Percentiles rank a stretch among this genome's conserved stretches.
phyloP scores from a whole-genome alignment of 768 basidiomycete species.

The Ramaria rubella region DNA sequence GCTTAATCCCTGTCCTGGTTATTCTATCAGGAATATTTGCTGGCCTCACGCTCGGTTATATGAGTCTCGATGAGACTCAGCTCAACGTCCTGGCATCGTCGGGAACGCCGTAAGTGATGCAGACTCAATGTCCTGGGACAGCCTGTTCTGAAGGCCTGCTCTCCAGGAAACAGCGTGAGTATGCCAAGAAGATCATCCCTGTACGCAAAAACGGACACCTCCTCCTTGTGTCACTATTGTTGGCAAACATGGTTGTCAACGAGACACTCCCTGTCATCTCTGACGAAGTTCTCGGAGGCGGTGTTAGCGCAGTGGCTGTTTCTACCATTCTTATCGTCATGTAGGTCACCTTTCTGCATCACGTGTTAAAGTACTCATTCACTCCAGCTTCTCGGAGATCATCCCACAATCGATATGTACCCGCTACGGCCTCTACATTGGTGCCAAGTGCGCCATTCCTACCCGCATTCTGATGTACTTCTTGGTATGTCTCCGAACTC shows the following conservation, averaged over 20 bases:
- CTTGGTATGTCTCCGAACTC: constrained; percentile 37
- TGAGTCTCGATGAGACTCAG: constrained; percentile 90
- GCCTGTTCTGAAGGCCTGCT: too few species aligned
- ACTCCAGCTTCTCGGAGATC: constrained; percentile 74
- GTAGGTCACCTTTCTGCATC: constrained; percentile 36
- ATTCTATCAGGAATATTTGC: constrained; percentile 81
- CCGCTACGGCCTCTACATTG: constrained; percentile 81
- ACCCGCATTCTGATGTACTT: constrained; percentile 62
- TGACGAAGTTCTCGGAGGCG: constrained; percentile 74
- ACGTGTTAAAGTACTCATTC: neutral
- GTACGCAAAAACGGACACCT: constrained; percentile 80
- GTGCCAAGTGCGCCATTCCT: constrained; percentile 76
- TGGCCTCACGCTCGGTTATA: constrained; percentile 86
- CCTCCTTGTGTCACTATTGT: constrained; percentile 71
- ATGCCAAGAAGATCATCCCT: constrained; percentile 81
- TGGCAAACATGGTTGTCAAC: constrained; percentile 91
- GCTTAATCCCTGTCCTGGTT: constrained; percentile 80
- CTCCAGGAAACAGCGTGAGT: constrained; percentile 65
- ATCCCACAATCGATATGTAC: constrained; percentile 92
- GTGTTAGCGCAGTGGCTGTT: constrained; percentile 67
- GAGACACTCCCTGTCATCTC: constrained; percentile 82
- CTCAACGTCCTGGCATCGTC: constrained; percentile 80
- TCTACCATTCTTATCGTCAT: constrained; percentile 84
- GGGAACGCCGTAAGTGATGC: constrained; percentile 62
- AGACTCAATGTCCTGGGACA: too few species aligned